phyloP scores from a whole-genome alignment of 176 grass and related monocot genomes.

The Phoenix dactylifera region DNA sequence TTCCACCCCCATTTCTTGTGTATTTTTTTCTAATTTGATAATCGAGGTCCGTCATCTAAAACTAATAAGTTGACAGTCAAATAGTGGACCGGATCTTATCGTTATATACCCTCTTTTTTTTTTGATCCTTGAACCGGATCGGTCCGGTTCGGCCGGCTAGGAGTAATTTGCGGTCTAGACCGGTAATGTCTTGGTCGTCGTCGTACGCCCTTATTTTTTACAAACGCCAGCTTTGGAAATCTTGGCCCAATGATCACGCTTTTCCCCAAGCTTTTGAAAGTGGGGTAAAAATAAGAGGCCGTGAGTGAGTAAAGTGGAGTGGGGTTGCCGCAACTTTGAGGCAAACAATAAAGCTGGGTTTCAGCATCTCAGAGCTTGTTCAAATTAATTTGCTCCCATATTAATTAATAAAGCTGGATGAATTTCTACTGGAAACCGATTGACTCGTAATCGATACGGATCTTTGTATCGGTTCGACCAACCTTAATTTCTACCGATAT shows the following conservation, averaged over 20 bases:
- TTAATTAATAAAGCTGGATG: too few species aligned
- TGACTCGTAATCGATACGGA: too few species aligned
- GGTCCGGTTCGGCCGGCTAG: neutral
- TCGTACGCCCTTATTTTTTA: slow-evolving; percentile 11
- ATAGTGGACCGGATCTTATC: too few species aligned
- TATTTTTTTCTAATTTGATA: neutral
- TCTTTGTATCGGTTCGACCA: too few species aligned
- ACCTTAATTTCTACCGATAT: too few species aligned
- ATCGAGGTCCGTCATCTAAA: too few species aligned
- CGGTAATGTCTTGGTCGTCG: neutral
- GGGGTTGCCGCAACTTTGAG: slow-evolving; percentile 27
- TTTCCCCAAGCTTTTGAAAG: slow-evolving; percentile 9
- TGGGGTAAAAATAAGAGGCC: slow-evolving; percentile 12
- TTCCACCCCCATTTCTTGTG: neutral
- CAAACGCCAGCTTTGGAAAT: slow-evolving; percentile 22
- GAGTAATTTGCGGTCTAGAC: slow-evolving; percentile 5
- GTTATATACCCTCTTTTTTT: too few species aligned
- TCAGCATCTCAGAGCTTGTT: too few species aligned
- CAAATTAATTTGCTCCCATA: too few species aligned
- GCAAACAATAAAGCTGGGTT: neutral
- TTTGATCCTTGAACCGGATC: too few species aligned
- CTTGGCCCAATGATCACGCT: slow-evolving; percentile 27
- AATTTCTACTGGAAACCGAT: too few species aligned
- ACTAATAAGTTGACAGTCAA: too few species aligned
- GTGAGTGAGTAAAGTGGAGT: neutral